Percentiles rank a stretch among this genome's conserved stretches.
These are phyloP conservation scores for Podaxis carcinomalis DNA, from an alignment of 768 basidiomycete species.

Conservation along the genomic window DNA sequence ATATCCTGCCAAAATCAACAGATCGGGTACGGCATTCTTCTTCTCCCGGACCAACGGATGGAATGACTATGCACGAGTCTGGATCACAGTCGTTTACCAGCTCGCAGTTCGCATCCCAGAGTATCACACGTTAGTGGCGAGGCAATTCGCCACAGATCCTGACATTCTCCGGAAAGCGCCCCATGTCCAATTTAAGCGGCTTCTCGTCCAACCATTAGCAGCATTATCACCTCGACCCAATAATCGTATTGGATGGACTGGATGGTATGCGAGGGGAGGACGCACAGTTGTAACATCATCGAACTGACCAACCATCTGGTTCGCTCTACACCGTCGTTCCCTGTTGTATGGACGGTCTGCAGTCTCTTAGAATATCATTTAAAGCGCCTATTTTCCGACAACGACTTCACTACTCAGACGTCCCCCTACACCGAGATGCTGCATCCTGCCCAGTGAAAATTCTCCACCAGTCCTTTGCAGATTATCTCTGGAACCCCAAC, in stretches of 20 bases:
- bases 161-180: not conserved
- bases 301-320: not conserved
- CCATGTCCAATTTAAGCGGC: not conserved
- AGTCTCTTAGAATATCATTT: not conserved
- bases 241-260: conserved; percentile 1
- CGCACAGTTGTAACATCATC: not conserved
- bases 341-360: not conserved
- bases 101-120: not conserved
- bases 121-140: not conserved
- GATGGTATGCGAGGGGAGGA: conserved; percentile 5
- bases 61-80: not conserved
- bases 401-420: not conserved
- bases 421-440: not conserved
- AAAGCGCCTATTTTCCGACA: not conserved
- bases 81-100: not conserved
- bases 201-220: not conserved
- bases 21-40: not conserved
- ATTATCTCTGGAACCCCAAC: not conserved
- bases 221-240: not conserved
- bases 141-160: not conserved
- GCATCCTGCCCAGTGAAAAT: not conserved
- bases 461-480: not conserved
- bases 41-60: not conserved
- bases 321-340: not conserved
- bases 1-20: not conserved